Base-by-base conservation (phyloP, 163 green algal genomes). In the Scenedesmus sp. region DNA sequence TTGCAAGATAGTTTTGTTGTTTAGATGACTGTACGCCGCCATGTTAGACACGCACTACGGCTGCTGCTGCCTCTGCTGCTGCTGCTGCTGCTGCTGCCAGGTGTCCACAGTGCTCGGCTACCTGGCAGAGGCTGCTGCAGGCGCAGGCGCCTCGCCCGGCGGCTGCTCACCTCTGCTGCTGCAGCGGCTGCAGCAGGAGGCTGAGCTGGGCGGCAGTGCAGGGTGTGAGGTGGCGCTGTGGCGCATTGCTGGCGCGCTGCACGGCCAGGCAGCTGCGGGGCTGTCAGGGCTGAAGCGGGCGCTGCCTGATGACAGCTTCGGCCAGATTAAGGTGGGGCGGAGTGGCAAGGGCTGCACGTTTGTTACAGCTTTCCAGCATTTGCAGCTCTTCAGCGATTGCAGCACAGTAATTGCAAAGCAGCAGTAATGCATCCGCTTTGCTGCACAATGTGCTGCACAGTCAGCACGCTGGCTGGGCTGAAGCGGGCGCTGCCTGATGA, bases 311-410 rank as follows among this genome's bases (percentile, higher is more conserved):
- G 84, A 87, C 10, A 57, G 67, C 12, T 92, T 90, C 56, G 90
- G 83, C 54, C 90, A 92, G 12, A 90, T 92, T 54, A 92, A 92
- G 90, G 89, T 92, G 62, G 13, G 56, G 15, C 52, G 86, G 9
- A 70, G 12, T 23, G 66, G 34, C 66, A 54, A 52, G 16, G 46
- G 23, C n/a, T 70, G 55, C 66, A 10, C 8, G 34, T 55, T n/a
- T 13, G 0, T 23, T 23, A 9, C 54, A 70, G 7, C 54, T 10
- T 15, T 88, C 46, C 20, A 34, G 82, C 55, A 26, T 46, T 6
- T 46, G 52, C 13, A 18, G 13, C 8, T 46, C 8, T 8, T 4
- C 82, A 18, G 82, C 5, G 8, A 52, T 54, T 10, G 9, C 34
- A 46, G 34, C 34, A 46, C 34, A 46, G 34, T 46, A 46, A 46